Evolutionary conservation across 1,139 yeast genomes (phyloP), one percentile per base, ranked within the genome.

Genomic region (Suzukiozyma palmioleophila): DNA sequence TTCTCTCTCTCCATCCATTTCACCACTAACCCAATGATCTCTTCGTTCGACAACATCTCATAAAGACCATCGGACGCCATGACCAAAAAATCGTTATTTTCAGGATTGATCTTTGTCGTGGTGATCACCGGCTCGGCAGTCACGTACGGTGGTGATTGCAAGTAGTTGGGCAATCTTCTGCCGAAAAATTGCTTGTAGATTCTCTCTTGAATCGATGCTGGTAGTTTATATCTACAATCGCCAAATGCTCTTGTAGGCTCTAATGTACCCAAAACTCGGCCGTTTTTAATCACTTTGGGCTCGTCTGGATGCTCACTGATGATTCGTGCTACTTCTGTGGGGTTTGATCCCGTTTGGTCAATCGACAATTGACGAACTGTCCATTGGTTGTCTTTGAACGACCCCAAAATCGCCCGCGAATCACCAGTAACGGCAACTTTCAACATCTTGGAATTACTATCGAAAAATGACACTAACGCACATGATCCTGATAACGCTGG

Each of bases 181-280:
- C 96, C 95, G 58, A 90, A 90, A 51, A 88, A 84, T 54, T 82
- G 84, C 45, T 82, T 74, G 50, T 87, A 84, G 22, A 85, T 74
- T 43, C 76, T 66, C 41, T 84, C 84, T 54, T 94, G 97, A 45
- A 87, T 75, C 25, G 81, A 80, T 2, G 73, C 73, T 24, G 86
- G 84, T 24, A 88, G 72, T 58, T 92, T 92, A 60, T 88, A 92
- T 47, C 96, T 76, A 46, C 96, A 95, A 62, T 92, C 99, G 36
- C 99, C 98, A 69, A 92, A 94, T 1, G 97, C 96, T 53, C 98
- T 74, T 0, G 96, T 81, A 4, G 99, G 98, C 60, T 94, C 98
- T 47, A 92, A 73, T n/a, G 90, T 79, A 0, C 99, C 99, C 50
- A 92, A 73, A 4, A 94, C 86, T 50, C 98, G 76, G 3, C 98